Evolutionary conservation across 2,329 filamentous ascomycete genomes (phyloP), one percentile per base, ranked within the genome.

Genomic region (Aspergillus pseudoviridinutans): DNA sequence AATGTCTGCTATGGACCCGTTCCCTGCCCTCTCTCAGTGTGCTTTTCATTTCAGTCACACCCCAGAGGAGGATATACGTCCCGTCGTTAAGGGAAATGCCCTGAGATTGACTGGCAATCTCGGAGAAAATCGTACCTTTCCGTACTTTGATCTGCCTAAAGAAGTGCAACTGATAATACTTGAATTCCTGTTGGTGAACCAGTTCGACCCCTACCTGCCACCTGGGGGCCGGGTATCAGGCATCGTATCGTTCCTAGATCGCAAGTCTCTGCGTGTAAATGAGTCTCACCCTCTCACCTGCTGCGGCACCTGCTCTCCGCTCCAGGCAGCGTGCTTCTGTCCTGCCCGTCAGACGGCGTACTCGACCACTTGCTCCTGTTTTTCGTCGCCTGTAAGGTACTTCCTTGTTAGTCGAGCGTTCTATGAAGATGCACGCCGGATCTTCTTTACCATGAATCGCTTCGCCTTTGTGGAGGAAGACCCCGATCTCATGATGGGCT

Each of bases 121-220:
- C 25, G 44, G 20, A 14, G 25, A 53, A 7, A 55, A 38, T n/a
- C 50, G 52, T 12, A 20, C 58, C 0, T 71, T 70, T 51, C 60
- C 56, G 3, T 71, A 65, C 47, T 53, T 57, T 25, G 49, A 57
- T 25, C 62, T 71, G 8, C 68, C 68, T 8, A 64, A 64, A 41
- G 68, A 71, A 53, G 49, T 71, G 2, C 68, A 71, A 47, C 55
- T 63, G n/a, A 60, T 68, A 54, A 54, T 68, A 20, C 58, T 68
- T 14, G 60, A 66, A 20, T 25, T 59, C 24, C 41, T 64, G 8
- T 50, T 70, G 28, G 50, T 58, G 35, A 50, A 59, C 28, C 58
- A 54, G 8, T 54, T 47, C 24, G 61, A 64, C 55, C 64, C 60
- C 8, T 58, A 49, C 53, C 47, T 64, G 22, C 51, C 55, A 24